phyloP scores from a whole-genome alignment of 331 rosid species.

The Dryas integrifolia region DNA sequence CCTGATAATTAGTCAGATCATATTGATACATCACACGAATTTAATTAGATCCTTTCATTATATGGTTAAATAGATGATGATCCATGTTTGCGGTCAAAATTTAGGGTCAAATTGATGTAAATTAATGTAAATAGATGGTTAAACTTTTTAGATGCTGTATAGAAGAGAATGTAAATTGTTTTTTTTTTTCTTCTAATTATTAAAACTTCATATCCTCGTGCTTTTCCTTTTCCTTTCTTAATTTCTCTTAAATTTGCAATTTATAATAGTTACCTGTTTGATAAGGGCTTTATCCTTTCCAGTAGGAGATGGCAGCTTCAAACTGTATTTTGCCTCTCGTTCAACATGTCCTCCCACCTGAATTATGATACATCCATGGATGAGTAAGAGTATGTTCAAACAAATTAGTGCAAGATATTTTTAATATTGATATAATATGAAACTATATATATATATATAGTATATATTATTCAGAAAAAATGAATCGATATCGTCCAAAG shows the following conservation, averaged over 20 bases:
- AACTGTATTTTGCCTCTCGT: background rate
- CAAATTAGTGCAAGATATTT: background rate
- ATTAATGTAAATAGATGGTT: too few relatives aligned
- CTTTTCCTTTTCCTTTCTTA: background rate
- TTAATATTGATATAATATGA: too few relatives aligned
- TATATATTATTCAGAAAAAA: too few relatives aligned
- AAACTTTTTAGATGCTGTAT: too few relatives aligned
- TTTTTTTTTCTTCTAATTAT: too few relatives aligned
- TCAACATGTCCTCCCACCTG: conserved; percentile 1
- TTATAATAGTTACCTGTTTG: conserved; percentile 11
- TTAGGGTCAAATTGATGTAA: too few relatives aligned
- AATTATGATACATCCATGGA: background rate
- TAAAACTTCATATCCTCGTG: background rate
- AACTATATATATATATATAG: too few relatives aligned
- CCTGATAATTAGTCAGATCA: background rate
- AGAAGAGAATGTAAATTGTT: too few relatives aligned
- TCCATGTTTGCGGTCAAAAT: too few relatives aligned
- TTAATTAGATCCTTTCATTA: background rate
- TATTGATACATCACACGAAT: background rate
- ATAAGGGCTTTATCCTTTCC: conserved; percentile 5
- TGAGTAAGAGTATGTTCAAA: background rate
- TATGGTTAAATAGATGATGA: too few relatives aligned
- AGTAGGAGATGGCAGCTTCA: background rate
- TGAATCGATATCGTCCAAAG: too few relatives aligned
- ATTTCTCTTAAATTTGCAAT: background rate